A percentile compares a stretch with the other conserved stretches of the same genome.
phyloP scores from a whole-genome alignment of 495 filamentous ascomycete genomes.

The Penicillium arizonense region DNA sequence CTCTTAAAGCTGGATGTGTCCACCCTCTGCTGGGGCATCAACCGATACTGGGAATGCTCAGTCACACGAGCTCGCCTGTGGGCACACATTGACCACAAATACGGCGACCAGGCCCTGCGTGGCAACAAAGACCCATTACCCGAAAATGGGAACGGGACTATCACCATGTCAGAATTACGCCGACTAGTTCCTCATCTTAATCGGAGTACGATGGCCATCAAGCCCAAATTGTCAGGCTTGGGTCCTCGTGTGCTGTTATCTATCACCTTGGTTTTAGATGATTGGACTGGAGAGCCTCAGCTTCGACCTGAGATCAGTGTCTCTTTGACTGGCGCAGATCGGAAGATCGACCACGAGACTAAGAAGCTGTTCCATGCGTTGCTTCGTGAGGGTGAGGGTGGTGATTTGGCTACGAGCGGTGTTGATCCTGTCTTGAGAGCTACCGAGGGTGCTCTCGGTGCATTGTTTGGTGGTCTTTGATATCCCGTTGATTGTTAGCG shows the following conservation, averaged over 20 bases:
- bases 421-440: slow-evolving; percentile 33
- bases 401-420: slow-evolving; percentile 2
- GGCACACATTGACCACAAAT: slow-evolving; percentile 32
- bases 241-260: slow-evolving; percentile 28
- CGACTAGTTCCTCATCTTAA: slow-evolving; percentile 38
- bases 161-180: slow-evolving; percentile 28
- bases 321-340: slow-evolving; percentile 18
- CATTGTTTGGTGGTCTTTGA: slow-evolving; percentile 29
- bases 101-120: slow-evolving; percentile 5
- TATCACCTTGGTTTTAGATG: slow-evolving; percentile 34
- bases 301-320: slow-evolving; percentile 36
- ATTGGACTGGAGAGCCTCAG: slow-evolving; percentile 42
- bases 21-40: slow-evolving; percentile 44
- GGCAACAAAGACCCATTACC: not conserved
- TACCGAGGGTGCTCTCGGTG: slow-evolving; percentile 31
- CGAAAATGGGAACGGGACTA: slow-evolving; percentile 4
- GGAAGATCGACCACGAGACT: slow-evolving; percentile 36
- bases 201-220: slow-evolving; percentile 40
- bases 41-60: slow-evolving; percentile 42
- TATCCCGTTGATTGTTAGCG: slow-evolving; percentile 9
- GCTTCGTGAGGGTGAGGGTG: slow-evolving; percentile 29
- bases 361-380: slow-evolving; percentile 42
- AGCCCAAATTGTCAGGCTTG: slow-evolving; percentile 12
- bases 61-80: slow-evolving; percentile 39
- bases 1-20: slow-evolving; percentile 40